phyloP scores from a whole-genome alignment of 176 grass and related monocot species.

The Alopecurus myosuroides region DNA sequence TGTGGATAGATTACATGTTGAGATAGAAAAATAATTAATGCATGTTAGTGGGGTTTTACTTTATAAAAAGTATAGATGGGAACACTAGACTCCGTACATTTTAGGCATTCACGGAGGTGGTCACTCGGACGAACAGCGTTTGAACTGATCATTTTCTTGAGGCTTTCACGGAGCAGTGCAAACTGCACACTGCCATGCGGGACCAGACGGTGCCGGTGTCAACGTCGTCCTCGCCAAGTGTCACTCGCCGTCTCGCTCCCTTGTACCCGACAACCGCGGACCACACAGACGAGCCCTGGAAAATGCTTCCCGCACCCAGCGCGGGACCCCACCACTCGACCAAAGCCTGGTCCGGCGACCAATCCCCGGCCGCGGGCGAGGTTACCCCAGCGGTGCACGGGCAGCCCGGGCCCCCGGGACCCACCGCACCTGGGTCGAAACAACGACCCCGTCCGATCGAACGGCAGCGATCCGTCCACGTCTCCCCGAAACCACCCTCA shows the following conservation, averaged over 20 bases:
- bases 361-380: neutral
- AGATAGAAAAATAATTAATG: too few species aligned
- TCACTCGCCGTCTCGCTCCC: neutral
- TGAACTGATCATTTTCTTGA: neutral
- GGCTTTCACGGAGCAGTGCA: neutral
- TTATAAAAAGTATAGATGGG: too few species aligned
- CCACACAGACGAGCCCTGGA: neutral
- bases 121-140: neutral
- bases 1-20: too few species aligned
- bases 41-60: too few species aligned
- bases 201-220: neutral
- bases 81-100: neutral
- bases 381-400: neutral
- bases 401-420: neutral
- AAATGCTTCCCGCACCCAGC: neutral
- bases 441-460: neutral
- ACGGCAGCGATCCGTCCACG: slow-evolving; percentile 18
- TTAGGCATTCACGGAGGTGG: neutral
- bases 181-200: neutral
- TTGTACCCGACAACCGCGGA: slow-evolving; percentile 19
- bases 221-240: neutral
- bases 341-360: neutral
- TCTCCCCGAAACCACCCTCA: accelerated
- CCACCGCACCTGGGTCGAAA: neutral
- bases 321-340: neutral